Evolutionary conservation across 2,329 filamentous ascomycete species (phyloP).

Genomic region (Laburnicola sp.): DNA sequence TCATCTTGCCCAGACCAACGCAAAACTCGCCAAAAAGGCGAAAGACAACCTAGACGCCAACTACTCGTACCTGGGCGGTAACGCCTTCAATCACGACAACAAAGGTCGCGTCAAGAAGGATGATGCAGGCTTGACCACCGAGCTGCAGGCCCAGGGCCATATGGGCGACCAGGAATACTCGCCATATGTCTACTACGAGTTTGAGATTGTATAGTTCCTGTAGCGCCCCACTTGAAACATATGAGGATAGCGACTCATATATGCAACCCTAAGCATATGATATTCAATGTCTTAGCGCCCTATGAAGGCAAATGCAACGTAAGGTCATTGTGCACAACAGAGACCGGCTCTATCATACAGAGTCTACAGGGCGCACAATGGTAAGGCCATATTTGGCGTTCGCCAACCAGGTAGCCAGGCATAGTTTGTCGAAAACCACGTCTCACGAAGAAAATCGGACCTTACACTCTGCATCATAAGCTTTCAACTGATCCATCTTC

Average conservation of each 20-base stretch:
- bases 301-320: no score
- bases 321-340: no score
- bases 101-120: constrained; percentile 90
- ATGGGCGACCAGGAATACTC: constrained; percentile 84
- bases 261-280: no score
- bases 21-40: constrained; percentile 79
- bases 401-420: no score
- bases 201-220: constrained; percentile 63
- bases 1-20: constrained; percentile 66
- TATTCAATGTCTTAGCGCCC: no score
- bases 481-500: constrained; percentile 20
- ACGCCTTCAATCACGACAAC: constrained; percentile 92
- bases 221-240: neutral
- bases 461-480: constrained; percentile 14
- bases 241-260: no score
- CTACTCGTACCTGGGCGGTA: constrained; percentile 91
- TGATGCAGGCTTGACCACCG: constrained; percentile 74
- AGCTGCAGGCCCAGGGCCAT: constrained; percentile 76
- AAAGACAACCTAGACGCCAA: constrained; percentile 69
- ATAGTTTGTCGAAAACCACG: neutral
- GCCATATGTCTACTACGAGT: constrained; percentile 95
- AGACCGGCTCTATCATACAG: no score
- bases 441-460: constrained; percentile 7
- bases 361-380: no score
- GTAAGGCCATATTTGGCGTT: no score